Evolutionary conservation across 768 basidiomycete species (phyloP).

Genomic region (Phylloporus arenicola): DNA sequence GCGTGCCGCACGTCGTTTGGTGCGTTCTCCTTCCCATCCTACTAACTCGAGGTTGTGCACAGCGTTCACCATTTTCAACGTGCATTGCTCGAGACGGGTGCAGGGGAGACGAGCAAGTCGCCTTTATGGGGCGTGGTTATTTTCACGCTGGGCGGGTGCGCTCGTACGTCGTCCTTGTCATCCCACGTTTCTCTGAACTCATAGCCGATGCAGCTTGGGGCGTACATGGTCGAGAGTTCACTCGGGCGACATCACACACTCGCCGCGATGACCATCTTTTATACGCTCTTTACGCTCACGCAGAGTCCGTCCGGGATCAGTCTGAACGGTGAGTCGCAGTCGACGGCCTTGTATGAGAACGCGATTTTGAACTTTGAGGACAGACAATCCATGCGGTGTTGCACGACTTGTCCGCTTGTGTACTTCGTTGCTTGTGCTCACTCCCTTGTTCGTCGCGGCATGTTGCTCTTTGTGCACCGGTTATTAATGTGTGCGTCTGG

Average conservation of each 20-base stretch:
- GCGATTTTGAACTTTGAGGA: neutral
- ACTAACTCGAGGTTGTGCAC: neutral
- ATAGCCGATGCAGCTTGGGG: slow-evolving; percentile 59
- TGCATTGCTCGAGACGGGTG: slow-evolving; percentile 64
- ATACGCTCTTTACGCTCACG: slow-evolving; percentile 61
- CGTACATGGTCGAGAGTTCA: slow-evolving; percentile 66
- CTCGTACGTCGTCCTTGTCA: slow-evolving; percentile 44
- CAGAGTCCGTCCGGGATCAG: slow-evolving; percentile 58
- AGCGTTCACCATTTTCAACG: slow-evolving; percentile 93
- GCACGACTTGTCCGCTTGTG: slow-evolving; percentile 37
- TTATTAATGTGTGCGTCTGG: too few species aligned
- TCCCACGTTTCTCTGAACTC: neutral
- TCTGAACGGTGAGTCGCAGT: slow-evolving; percentile 45
- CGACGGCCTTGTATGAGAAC: neutral
- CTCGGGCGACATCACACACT: slow-evolving; percentile 71
- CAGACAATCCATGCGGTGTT: slow-evolving; percentile 85
- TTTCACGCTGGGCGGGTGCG: slow-evolving; percentile 78
- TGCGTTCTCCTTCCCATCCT: slow-evolving; percentile 30
- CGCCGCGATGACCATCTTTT: slow-evolving; percentile 72
- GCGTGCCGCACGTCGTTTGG: slow-evolving; percentile 80
- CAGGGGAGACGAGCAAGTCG: slow-evolving; percentile 32
- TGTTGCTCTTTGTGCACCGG: too few species aligned
- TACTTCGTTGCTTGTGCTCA: too few species aligned
- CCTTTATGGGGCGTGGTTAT: slow-evolving; percentile 78
- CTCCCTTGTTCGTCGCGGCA: too few species aligned